Conservation (phyloP, 495 filamentous ascomycete genomes). For the Aspergillus nidulans region DNA sequence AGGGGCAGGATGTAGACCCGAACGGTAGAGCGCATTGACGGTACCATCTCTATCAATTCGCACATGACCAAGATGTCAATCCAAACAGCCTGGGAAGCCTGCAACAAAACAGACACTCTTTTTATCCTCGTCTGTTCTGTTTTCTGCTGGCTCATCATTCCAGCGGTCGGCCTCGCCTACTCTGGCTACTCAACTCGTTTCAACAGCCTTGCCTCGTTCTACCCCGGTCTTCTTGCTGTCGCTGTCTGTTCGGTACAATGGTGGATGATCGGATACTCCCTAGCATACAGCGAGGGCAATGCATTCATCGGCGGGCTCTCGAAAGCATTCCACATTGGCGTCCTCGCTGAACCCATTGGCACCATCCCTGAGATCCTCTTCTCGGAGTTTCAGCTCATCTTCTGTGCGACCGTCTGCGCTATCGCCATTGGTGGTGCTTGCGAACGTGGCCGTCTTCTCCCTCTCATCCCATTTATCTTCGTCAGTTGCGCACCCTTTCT, state of each 20-base stretch:
- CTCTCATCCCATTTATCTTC: slow-evolving; percentile 49
- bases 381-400: slow-evolving; percentile 50
- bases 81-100: slow-evolving; percentile 26
- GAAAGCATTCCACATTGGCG: slow-evolving; percentile 34
- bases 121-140: slow-evolving; percentile 44
- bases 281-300: slow-evolving; percentile 37
- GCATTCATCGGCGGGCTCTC: slow-evolving; percentile 35
- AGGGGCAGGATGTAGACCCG: background rate
- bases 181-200: slow-evolving; percentile 43
- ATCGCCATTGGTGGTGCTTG: slow-evolving; percentile 43
- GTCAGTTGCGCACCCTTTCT: slow-evolving; percentile 16
- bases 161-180: slow-evolving; percentile 44
- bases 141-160: slow-evolving; percentile 42
- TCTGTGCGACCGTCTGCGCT: slow-evolving; percentile 45
- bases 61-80: slow-evolving; percentile 15
- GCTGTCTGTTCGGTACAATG: slow-evolving; percentile 43
- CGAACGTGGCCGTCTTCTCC: slow-evolving; percentile 46
- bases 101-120: slow-evolving; percentile 31
- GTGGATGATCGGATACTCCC: slow-evolving; percentile 41
- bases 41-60: background rate
- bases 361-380: slow-evolving; percentile 49
- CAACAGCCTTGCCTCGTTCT: slow-evolving; percentile 45
- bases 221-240: slow-evolving; percentile 40
- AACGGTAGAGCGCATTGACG: background rate
- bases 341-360: slow-evolving; percentile 38